These are phyloP conservation scores for Globisporangium ultimum DNA, from an alignment of 352 stramenopile genomes.

Conservation along the genomic window DNA sequence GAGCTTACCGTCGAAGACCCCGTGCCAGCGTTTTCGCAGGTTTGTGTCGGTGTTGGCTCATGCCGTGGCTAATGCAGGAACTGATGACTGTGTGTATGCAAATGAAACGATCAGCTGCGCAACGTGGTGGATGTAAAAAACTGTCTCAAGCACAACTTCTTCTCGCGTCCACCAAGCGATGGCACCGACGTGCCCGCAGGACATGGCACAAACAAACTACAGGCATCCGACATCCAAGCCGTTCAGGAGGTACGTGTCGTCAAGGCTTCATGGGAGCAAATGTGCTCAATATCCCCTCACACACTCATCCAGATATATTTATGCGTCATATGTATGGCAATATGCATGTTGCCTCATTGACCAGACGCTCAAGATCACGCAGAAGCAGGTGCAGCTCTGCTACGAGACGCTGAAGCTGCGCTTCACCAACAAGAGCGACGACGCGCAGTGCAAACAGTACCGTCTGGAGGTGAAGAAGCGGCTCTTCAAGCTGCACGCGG, in stretches of 20 bases:
- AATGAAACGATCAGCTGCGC: conserved; percentile 36
- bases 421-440: conserved; percentile 48
- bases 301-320: too few relatives aligned
- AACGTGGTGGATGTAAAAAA: conserved; percentile 70
- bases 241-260: conserved; percentile 47
- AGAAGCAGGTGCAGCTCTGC: conserved; percentile 73
- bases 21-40: conserved; percentile 61
- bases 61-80: neutral
- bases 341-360: neutral
- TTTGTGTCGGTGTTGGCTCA: neutral
- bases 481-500: conserved; percentile 58
- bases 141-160: conserved; percentile 57
- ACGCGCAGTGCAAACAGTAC: conserved; percentile 56
- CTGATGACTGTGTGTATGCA: neutral
- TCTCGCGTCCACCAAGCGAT: conserved; percentile 35
- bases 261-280: neutral
- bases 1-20: conserved; percentile 86
- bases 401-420: conserved; percentile 74
- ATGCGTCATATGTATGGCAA: too few relatives aligned
- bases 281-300: conserved; percentile 4
- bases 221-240: conserved; percentile 44
- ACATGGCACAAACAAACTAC: conserved; percentile 36
- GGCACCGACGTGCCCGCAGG: conserved; percentile 16
- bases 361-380: conserved; percentile 72
- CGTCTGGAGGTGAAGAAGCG: conserved; percentile 82